These are phyloP conservation scores for Gossypium aridum DNA, from an alignment of 441 rosid species.

Conservation along the genomic window DNA sequence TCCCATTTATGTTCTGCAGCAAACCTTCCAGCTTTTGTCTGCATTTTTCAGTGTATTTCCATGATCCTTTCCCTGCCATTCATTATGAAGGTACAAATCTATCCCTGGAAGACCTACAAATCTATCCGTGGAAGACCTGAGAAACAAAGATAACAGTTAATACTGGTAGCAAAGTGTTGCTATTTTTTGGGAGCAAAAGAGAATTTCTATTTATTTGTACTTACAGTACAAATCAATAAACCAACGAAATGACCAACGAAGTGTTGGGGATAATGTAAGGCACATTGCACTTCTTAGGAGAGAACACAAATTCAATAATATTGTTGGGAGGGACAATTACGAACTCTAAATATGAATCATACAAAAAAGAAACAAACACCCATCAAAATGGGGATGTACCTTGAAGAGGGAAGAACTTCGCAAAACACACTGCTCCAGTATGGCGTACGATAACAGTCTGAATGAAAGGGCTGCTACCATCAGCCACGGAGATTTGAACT, in stretches of 20 bases:
- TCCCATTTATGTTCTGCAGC: too few species aligned
- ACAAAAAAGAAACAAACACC: background rate
- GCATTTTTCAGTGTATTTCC: background rate
- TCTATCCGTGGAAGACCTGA: background rate
- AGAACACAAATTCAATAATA: too few species aligned
- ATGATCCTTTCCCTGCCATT: background rate
- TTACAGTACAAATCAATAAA: background rate
- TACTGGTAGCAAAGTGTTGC: background rate
- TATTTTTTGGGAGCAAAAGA: background rate
- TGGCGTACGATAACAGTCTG: background rate
- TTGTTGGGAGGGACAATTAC: too few species aligned
- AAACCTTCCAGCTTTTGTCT: background rate
- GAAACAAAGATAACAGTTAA: background rate
- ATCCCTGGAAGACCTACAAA: background rate
- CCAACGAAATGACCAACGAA: background rate
- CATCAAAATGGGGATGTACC: background rate
- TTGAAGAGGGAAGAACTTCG: background rate
- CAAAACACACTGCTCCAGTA: background rate
- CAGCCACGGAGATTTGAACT: background rate
- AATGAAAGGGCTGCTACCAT: background rate
- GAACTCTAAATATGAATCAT: too few species aligned
- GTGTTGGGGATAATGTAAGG: too few species aligned
- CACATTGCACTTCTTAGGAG: too few species aligned
- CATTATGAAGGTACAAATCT: background rate
- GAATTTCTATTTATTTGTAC: background rate